Evolutionary conservation across 805 yeast species (phyloP), one percentile per base, ranked within the genome.

Genomic region (Candida sakaeoensis): DNA sequence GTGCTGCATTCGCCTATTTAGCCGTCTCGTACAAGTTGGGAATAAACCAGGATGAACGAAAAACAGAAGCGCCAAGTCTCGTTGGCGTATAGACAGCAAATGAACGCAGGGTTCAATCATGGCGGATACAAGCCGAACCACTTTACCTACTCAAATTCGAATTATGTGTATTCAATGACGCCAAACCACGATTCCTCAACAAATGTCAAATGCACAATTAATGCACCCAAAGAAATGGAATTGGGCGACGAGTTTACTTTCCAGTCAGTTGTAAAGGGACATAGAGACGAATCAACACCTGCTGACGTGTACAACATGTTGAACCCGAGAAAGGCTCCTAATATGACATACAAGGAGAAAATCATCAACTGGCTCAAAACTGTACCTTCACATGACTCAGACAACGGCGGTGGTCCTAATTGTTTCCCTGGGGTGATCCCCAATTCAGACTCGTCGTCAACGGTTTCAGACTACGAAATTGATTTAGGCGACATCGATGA

Each of bases 261-360:
- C n/a, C n/a, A n/a, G n/a, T n/a, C n/a, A n/a, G n/a, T n/a, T n/a
- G n/a, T n/a, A n/a, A n/a, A n/a, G n/a, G n/a, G n/a, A n/a, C n/a
- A n/a, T n/a, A n/a, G n/a, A n/a, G n/a, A n/a, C n/a, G n/a, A n/a
- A n/a, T n/a, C n/a, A 21, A 21, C 26, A 22, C 18, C 19, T 9
- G 10, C 14, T 26, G 37, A 39, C 14, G 13, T 40, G 12, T 40
- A 33, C 14, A 24, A 34, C 12, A 51, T 53, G 10, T 82, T 84
- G 52, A 72, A 82, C 43, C 91, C 91, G 9, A 67, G 87, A 51
- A 59, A 60, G 22, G 78, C 79, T 2, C 61, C 72, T 7, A 80
- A 78, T 55, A 83, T 85, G 89, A 70, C 79, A 1, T 75, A 71
- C 45, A 64, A 60, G 35, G 91, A 85, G 50, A 85, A 84, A 50